phyloP scores from a whole-genome alignment of 1,139 yeast genomes.

The Lodderomyces oxycetoniae region DNA sequence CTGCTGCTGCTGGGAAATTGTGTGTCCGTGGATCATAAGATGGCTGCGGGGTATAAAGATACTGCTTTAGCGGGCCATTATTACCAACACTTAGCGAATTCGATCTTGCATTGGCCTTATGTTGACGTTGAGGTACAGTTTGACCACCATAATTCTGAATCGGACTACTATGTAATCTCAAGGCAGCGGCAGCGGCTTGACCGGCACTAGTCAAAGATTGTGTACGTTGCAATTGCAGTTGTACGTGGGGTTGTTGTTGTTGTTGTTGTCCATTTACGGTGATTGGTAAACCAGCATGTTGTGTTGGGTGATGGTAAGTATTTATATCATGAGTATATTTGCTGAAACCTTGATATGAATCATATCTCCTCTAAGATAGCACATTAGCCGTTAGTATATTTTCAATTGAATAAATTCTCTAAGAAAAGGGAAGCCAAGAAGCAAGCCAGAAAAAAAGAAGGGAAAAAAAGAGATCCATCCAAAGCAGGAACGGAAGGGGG shows the following conservation, averaged over 20 bases:
- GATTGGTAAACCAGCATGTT: constrained; percentile 23
- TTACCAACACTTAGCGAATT: constrained; percentile 14
- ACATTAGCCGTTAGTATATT: too few relatives aligned
- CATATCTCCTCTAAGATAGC: constrained; percentile 10
- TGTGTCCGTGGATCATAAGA: constrained; percentile 29
- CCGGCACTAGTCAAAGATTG: constrained; percentile 36
- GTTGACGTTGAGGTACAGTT: constrained; percentile 7
- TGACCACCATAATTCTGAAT: constrained; percentile 11
- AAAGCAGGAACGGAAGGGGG: too few relatives aligned
- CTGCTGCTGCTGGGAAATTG: constrained; percentile 3
- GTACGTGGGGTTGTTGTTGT: constrained; percentile 4
- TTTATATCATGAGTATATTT: constrained; percentile 33
- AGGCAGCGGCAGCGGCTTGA: constrained; percentile 46
- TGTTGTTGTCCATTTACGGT: constrained; percentile 4
- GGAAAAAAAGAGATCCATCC: not conserved
- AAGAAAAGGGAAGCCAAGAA: not conserved
- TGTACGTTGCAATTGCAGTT: constrained; percentile 12
- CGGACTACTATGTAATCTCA: constrained; percentile 26
- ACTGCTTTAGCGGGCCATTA: constrained; percentile 21
- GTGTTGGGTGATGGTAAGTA: constrained; percentile 20
- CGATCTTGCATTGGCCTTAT: constrained; percentile 10
- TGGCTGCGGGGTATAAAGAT: constrained; percentile 39
- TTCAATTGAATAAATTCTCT: too few relatives aligned
- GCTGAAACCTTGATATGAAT: constrained; percentile 33
- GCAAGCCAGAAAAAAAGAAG: not conserved